phyloP scores from a whole-genome alignment of 2,329 filamentous ascomycete genomes.

The Sordariomycetes sp. region DNA sequence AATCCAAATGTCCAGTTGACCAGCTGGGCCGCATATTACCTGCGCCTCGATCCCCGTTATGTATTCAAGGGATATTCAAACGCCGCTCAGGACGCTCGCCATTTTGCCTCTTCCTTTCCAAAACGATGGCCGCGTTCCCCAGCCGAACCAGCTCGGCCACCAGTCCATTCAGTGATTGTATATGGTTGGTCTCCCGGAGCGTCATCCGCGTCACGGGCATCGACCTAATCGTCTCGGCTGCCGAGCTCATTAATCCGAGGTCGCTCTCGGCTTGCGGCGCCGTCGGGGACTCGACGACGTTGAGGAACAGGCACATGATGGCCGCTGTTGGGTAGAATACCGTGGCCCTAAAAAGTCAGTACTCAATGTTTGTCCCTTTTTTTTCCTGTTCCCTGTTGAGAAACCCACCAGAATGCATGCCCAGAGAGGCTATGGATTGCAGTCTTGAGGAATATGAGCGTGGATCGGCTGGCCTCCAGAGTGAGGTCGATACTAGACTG shows the following conservation, averaged over 20 bases:
- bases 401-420: background rate
- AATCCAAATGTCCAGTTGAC: too few relatives aligned
- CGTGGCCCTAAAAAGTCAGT: constrained; percentile 25
- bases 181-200: background rate
- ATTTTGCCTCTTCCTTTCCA: constrained; percentile 3
- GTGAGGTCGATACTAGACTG: constrained; percentile 38
- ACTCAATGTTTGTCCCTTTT: too few relatives aligned
- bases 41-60: too few relatives aligned
- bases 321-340: constrained; percentile 44
- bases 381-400: too few relatives aligned
- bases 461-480: constrained; percentile 41
- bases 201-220: constrained; percentile 15
- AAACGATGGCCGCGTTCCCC: constrained; percentile 27
- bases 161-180: constrained; percentile 24
- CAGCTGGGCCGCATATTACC: too few relatives aligned
- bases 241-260: constrained; percentile 27
- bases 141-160: constrained; percentile 28
- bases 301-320: constrained; percentile 39
- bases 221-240: constrained; percentile 22
- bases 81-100: too few relatives aligned
- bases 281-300: constrained; percentile 33
- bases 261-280: constrained; percentile 27
- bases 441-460: constrained; percentile 30
- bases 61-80: too few relatives aligned
- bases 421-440: constrained; percentile 22